Base-by-base conservation (phyloP, 208 protist species). In the Crithidia bombi region DNA sequence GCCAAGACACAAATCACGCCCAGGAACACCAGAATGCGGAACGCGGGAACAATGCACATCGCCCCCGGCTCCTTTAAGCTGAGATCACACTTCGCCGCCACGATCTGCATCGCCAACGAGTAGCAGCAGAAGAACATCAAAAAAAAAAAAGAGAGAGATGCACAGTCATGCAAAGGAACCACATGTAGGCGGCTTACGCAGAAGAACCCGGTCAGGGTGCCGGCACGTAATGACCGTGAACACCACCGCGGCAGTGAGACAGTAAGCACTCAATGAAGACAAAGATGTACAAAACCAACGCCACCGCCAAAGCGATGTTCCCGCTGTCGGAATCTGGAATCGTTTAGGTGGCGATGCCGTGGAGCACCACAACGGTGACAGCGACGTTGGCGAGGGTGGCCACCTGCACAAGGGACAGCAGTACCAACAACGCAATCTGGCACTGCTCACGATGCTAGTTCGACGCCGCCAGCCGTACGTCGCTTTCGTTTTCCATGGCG, bases 71-170 rank as follows among this genome's bases (percentile, higher is more conserved):
- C 59, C 15, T 1, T 3, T n/a, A 44, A 44, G 32, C 43, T 5
- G 17, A 21, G n/a, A 19, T 39, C 3, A 7, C 3, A 9, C 44
- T 28, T n/a, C 0, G 39, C 10, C 32, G 28, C 4, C 7, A 54
- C 19, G n/a, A 65, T 51, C 30, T 41, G 59, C 26, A 54, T 44
- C 30, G 30, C 59, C 26, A 65, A 54, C 15, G 59, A 43, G 44
- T 54, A 65, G 12, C 17, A 25, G 0, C 30, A 3, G 32, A 65
- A 65, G 44, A 65, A 32, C 39, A 41, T 1, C 14, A 51, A n/a
- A 14, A 65, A 5, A 25, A 14, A 65, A 5, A 25, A 54, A 3
- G 3, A 65, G 32, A 2, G 32, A 65, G 59, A 54, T 65, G 59
- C 41, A 54, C 30, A 65, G 59, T 17, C 59, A 65, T 0, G 23